A percentile compares a stretch with the other conserved stretches of the same genome.
Conservation (phyloP, 2,329 filamentous ascomycete species). For the Teratosphaeria pseudoeucalypti region DNA sequence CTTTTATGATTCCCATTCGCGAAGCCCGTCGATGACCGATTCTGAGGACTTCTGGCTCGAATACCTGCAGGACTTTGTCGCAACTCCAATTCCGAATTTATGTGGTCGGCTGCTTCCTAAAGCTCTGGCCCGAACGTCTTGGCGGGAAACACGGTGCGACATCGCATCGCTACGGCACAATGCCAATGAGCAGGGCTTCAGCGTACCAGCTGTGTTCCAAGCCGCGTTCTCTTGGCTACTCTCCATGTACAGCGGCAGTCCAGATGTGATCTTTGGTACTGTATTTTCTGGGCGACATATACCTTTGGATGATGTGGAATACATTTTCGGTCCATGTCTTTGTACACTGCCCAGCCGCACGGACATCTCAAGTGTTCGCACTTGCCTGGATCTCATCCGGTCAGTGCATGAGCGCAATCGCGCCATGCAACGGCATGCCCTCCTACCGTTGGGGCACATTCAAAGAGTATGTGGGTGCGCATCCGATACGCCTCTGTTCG, state of each 20-base stretch:
- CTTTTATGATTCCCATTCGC: conserved; percentile 31
- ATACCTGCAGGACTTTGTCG: conserved; percentile 48
- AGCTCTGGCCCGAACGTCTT: conserved; percentile 12
- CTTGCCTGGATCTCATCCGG: conserved; percentile 50
- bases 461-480: conserved; percentile 48
- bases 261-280: conserved; percentile 63
- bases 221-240: conserved; percentile 58
- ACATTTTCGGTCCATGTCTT: conserved; percentile 70
- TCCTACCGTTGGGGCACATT: conserved; percentile 58
- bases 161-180: conserved; percentile 4
- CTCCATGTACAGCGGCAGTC: conserved; percentile 49
- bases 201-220: conserved; percentile 66
- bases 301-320: conserved; percentile 59
- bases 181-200: conserved; percentile 32
- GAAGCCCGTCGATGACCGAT: conserved; percentile 15
- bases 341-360: conserved; percentile 63
- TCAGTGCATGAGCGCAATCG: conserved; percentile 57
- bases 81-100: conserved; percentile 49
- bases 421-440: conserved; percentile 52
- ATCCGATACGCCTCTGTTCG: conserved; percentile 53
- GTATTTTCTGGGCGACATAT: conserved; percentile 74
- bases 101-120: conserved; percentile 26
- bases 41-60: conserved; percentile 57
- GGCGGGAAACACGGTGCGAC: conserved; percentile 9
- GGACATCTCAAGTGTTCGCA: conserved; percentile 43